Evolutionary conservation across 306 rosid genomes (phyloP), one percentile per base, ranked within the genome.

Genomic region (Mimosa pudica): DNA sequence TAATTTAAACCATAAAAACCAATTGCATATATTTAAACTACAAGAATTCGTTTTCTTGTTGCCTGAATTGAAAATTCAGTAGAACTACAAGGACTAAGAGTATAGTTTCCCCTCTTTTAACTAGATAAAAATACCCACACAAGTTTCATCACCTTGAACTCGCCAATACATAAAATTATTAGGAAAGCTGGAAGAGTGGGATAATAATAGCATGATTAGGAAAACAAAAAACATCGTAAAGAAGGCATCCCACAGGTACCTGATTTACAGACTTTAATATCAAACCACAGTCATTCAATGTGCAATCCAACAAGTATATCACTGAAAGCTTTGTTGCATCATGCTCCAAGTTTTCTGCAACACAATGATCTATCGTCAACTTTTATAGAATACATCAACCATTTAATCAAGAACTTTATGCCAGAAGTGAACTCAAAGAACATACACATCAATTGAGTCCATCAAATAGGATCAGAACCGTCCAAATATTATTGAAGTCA

Each of bases 281-380:
- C 84, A 87, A 81, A 82, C 84, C 84, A 84, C 98, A 95, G 79
- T 92, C 98, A 49, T 95, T 95, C 83, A 84, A 71, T 46, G 97
- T 92, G 87, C 98, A 95, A 67, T 95, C 98, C 89, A 95, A 81
- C 72, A 90, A 83, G 89, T 95, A 92, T 84, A 95, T 81, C 68
- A 74, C 55, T 7, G 98, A 98, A 84, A 95, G 86, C 83, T 88
- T 90, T 82, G 78, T 81, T 32, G 8, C 51, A 78, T 74, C 75
- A 71, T 81, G 49, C 65, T 83, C 82, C 85, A 74, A 78, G 73
- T 48, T 79, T 70, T 87, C 97, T 90, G 94, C 84, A 74, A 90
- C 67, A 83, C 68, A 71, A 80, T 11, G 42, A 71, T 74, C 87
- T 67, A 61, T 54, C 14, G 70, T 81, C 72, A 82, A 79, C 60